A percentile compares a stretch with the other conserved stretches of the same genome.
These are phyloP conservation scores for Schwanniomyces sp. DNA, from an alignment of 805 yeast genomes.

Conservation along the genomic window DNA sequence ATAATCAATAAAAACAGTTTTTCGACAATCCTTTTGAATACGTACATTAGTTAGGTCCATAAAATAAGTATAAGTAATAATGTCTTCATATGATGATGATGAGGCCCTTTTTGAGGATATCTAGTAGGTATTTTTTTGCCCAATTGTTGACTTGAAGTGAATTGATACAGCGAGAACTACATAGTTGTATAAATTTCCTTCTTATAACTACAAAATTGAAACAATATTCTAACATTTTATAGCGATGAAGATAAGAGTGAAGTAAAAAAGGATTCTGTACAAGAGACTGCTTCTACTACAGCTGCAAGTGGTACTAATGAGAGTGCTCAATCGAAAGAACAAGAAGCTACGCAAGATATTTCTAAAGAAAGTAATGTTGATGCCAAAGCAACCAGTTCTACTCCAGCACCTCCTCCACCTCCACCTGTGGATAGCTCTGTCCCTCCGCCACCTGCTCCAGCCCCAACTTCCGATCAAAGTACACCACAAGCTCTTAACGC, in stretches of 20 bases:
- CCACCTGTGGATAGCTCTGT: slow-evolving; percentile 6
- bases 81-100: slow-evolving; percentile 73
- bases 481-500: background rate
- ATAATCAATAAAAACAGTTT: slow-evolving; percentile 17
- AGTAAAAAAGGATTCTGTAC: background rate
- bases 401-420: slow-evolving; percentile 12
- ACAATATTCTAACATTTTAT: slow-evolving; percentile 2
- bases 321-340: background rate
- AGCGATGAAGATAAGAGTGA: slow-evolving; percentile 6
- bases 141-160: background rate
- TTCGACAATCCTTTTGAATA: slow-evolving; percentile 6
- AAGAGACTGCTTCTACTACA: background rate
- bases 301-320: background rate
- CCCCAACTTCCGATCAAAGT: slow-evolving; percentile 3
- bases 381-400: slow-evolving; percentile 8
- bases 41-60: slow-evolving; percentile 10
- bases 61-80: slow-evolving; percentile 10
- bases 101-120: slow-evolving; percentile 93
- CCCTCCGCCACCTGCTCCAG: slow-evolving; percentile 3
- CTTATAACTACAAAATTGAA: background rate
- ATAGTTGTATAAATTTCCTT: background rate
- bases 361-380: background rate
- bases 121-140: slow-evolving; percentile 40
- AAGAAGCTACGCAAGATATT: slow-evolving; percentile 1
- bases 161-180: background rate